A percentile compares a stretch with the other conserved stretches of the same genome.
phyloP scores from a whole-genome alignment of 257 asterid genomes.

The Jasminum sambac region DNA sequence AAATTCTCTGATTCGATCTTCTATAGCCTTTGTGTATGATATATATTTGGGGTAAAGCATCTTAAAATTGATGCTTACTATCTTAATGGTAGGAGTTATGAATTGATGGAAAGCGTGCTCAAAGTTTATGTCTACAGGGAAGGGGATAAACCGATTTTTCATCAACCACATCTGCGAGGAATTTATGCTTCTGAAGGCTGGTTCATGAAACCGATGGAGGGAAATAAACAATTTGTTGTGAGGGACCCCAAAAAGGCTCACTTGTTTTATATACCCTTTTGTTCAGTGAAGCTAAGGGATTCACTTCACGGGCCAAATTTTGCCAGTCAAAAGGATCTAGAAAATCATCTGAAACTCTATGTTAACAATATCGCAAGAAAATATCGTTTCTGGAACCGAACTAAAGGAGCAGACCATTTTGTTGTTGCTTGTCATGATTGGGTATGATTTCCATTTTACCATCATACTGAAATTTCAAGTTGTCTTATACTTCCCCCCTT shows the following conservation, averaged over 20 bases:
- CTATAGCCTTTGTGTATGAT: neutral
- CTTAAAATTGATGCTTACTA: conserved; percentile 11
- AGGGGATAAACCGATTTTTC: conserved; percentile 62
- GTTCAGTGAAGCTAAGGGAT: conserved; percentile 44
- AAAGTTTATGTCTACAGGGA: conserved; percentile 58
- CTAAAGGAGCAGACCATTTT: conserved; percentile 57
- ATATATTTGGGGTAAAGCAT: conserved; percentile 2
- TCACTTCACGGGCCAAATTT: conserved; percentile 28
- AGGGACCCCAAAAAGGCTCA: conserved; percentile 57
- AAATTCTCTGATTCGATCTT: neutral
- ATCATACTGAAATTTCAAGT: conserved; percentile 1
- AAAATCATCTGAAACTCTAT: conserved; percentile 40
- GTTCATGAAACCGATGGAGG: conserved; percentile 63
- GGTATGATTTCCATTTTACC: conserved; percentile 37
- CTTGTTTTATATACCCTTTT: conserved; percentile 57
- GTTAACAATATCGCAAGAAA: conserved; percentile 36
- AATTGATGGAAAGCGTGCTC: conserved; percentile 51
- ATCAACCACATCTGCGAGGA: conserved; percentile 49
- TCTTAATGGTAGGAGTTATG: conserved; percentile 57
- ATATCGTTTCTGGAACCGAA: conserved; percentile 61
- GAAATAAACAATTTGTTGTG: conserved; percentile 46
- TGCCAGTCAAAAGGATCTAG: conserved; percentile 30
- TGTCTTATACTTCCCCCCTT: neutral
- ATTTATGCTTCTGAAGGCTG: conserved; percentile 76
- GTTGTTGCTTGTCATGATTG: conserved; percentile 73